These are phyloP conservation scores for Rhodamnia rubescens DNA, from an alignment of 345 rosid genomes.

Conservation along the genomic window DNA sequence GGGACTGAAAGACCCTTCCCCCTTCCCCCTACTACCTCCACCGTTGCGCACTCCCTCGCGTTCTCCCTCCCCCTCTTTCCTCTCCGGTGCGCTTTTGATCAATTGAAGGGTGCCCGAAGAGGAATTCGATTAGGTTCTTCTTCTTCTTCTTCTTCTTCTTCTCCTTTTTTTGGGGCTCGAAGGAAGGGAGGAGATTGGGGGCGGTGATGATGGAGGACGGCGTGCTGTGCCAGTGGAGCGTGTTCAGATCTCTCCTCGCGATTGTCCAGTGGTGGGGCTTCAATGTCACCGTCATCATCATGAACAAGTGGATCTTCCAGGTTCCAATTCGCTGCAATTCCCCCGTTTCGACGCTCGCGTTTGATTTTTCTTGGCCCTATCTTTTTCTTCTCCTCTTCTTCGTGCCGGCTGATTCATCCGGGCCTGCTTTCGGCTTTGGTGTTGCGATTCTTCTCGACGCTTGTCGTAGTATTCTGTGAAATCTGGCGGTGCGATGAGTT, in stretches of 20 bases:
- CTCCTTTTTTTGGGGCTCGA: not conserved
- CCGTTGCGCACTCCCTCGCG: not conserved
- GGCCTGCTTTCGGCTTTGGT: not conserved
- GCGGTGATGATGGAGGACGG: constrained; percentile 64
- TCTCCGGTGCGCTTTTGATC: not conserved
- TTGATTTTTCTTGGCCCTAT: not conserved
- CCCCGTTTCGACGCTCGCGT: not conserved
- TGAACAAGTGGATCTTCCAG: constrained; percentile 99
- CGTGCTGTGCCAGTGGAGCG: constrained; percentile 40
- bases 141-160: not conserved
- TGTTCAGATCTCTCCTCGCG: constrained; percentile 87
- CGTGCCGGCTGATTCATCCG: not conserved
- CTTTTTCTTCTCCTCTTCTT: not conserved
- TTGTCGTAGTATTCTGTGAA: not conserved
- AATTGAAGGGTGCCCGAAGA: not conserved
- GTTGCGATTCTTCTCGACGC: not conserved
- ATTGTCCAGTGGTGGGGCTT: constrained; percentile 96
- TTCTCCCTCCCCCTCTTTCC: not conserved
- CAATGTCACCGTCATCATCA: constrained; percentile 94
- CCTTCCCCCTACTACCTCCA: not conserved
- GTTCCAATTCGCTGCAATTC: constrained; percentile 16
- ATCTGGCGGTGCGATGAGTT: not conserved
- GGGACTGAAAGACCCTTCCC: not conserved
- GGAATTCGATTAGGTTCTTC: not conserved
- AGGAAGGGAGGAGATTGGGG: not conserved